Conservation (phyloP, 2,329 filamentous ascomycete species). For the Aspergillus sp. region DNA sequence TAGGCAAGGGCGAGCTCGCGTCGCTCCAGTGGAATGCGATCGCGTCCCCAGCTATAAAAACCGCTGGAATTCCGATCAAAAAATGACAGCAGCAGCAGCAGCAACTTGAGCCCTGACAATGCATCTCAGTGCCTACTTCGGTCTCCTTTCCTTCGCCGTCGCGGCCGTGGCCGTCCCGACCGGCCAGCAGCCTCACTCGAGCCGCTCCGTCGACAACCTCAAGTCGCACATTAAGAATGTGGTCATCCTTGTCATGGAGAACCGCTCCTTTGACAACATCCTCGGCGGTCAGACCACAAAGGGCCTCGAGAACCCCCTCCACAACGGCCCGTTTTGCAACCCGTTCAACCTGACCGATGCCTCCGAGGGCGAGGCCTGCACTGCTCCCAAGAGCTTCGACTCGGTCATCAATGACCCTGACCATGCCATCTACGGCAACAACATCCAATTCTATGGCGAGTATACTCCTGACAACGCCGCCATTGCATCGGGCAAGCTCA, state of each 20-base stretch:
- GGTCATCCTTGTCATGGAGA: slow-evolving; percentile 42
- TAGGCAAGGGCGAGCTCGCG: neutral
- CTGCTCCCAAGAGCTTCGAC: slow-evolving; percentile 39
- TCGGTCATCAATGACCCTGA: slow-evolving; percentile 45
- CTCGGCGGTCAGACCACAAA: slow-evolving; percentile 42
- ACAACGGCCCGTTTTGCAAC: slow-evolving; percentile 46
- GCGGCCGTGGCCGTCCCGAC: slow-evolving; percentile 14
- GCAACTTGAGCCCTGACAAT: slow-evolving; percentile 6
- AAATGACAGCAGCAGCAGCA: neutral
- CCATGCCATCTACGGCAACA: slow-evolving; percentile 46
- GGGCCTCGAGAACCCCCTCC: slow-evolving; percentile 45
- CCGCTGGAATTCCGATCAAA: neutral
- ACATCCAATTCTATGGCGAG: slow-evolving; percentile 46
- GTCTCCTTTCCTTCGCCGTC: slow-evolving; percentile 25
- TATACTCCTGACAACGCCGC: slow-evolving; percentile 40
- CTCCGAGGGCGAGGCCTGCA: slow-evolving; percentile 31
- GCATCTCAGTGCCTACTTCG: slow-evolving; percentile 25
- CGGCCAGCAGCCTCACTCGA: slow-evolving; percentile 5
- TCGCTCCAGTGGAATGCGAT: neutral
- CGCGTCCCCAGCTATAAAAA: slow-evolving; percentile 2
- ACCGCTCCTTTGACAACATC: slow-evolving; percentile 48
- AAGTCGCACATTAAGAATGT: slow-evolving; percentile 40
- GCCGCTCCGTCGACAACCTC: slow-evolving; percentile 24
- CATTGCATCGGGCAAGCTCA: slow-evolving; percentile 34
- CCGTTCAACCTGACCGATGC: slow-evolving; percentile 38